phyloP scores from a whole-genome alignment of 495 filamentous ascomycete genomes.

The Penicillium tannophilum region DNA sequence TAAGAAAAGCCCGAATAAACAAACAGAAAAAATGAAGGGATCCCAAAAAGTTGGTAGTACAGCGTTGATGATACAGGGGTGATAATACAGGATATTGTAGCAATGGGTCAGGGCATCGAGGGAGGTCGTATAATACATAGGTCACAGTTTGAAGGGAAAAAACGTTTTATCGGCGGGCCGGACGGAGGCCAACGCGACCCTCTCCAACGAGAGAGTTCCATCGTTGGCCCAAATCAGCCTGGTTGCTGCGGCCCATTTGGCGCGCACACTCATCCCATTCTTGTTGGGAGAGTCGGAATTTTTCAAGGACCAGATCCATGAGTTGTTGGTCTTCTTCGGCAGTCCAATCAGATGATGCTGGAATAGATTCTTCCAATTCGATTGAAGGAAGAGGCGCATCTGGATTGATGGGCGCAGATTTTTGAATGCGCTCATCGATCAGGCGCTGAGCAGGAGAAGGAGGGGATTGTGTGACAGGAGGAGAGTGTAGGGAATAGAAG shows the following conservation, averaged over 20 bases:
- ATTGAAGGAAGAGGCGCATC: conserved; percentile 46
- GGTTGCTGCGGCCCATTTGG: conserved; percentile 59
- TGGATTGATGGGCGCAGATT: conserved; percentile 27
- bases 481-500: conserved; percentile 59
- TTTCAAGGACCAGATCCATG: conserved; percentile 73
- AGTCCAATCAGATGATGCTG: conserved; percentile 53
- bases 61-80: conserved; percentile 9
- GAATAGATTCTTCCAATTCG: conserved; percentile 29
- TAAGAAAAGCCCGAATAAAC: conserved; percentile 6
- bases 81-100: conserved; percentile 30
- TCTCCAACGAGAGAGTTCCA: conserved; percentile 69
- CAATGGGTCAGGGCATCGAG: conserved; percentile 11
- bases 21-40: conserved; percentile 1
- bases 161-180: conserved; percentile 40
- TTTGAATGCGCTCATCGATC: conserved; percentile 13
- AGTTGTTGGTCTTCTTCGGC: conserved; percentile 70
- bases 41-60: conserved; percentile 10
- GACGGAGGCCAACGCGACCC: conserved; percentile 55
- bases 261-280: conserved; percentile 82
- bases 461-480: conserved; percentile 43
- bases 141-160: conserved; percentile 6
- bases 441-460: conserved; percentile 34
- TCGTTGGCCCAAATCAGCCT: conserved; percentile 64
- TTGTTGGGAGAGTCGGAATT: conserved; percentile 68
- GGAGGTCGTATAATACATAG: conserved; percentile 30